Evolutionary conservation across 257 asterid genomes (phyloP).

Genomic region (Coffea canephora): DNA sequence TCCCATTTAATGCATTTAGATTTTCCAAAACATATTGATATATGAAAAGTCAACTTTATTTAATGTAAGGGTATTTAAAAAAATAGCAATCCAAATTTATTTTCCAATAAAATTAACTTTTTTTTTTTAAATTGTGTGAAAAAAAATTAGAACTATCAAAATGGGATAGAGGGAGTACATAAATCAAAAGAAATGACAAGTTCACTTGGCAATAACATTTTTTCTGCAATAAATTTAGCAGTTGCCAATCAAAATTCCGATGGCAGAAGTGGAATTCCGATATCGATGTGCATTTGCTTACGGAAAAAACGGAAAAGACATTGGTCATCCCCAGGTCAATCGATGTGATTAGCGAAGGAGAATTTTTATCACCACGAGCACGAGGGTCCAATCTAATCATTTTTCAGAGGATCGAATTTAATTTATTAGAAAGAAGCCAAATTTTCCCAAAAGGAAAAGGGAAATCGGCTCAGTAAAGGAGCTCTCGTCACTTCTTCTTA

Average conservation of each 20-base stretch:
- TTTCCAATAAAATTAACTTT: too few species aligned
- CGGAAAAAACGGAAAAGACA: conserved; percentile 2
- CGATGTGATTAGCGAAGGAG: conserved; percentile 40
- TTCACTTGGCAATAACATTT: too few species aligned
- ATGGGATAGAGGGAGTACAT: too few species aligned
- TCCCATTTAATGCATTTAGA: too few species aligned
- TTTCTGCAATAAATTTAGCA: too few species aligned
- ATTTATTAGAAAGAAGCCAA: conserved; percentile 26
- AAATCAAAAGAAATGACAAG: too few species aligned
- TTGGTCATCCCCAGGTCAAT: conserved; percentile 28
- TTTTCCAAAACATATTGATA: too few species aligned
- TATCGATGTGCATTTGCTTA: neutral
- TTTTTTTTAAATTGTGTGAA: too few species aligned
- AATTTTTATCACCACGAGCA: conserved; percentile 27
- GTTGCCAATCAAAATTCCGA: neutral
- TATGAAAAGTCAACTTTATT: too few species aligned
- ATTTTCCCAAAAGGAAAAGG: conserved; percentile 16
- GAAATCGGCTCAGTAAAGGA: conserved; percentile 36
- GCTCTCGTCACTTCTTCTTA: conserved; percentile 14
- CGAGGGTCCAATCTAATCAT: conserved; percentile 41
- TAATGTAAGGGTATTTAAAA: too few species aligned
- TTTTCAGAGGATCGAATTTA: conserved; percentile 38
- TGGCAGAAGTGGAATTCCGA: neutral
- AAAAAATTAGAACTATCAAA: too few species aligned
- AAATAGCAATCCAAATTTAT: too few species aligned